Evolutionary conservation across 768 basidiomycete species (phyloP).

Genomic region (Infundibulicybe gibba): DNA sequence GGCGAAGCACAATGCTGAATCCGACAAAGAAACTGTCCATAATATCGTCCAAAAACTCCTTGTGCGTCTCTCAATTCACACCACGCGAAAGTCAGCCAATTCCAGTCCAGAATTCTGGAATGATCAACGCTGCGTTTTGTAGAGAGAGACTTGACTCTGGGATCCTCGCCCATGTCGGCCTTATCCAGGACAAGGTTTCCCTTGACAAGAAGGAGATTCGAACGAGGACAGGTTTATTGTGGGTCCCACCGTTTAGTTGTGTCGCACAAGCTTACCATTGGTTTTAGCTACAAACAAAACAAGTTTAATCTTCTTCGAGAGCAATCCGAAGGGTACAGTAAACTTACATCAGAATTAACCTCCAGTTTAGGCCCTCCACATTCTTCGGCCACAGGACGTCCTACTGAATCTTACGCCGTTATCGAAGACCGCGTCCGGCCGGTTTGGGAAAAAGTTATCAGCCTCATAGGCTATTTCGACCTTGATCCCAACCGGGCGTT

Average conservation of each 20-base stretch:
- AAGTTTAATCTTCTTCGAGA: constrained; percentile 98
- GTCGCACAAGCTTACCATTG: too few species aligned
- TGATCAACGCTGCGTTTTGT: constrained; percentile 59
- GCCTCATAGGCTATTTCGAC: constrained; percentile 94
- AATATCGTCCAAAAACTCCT: constrained; percentile 57
- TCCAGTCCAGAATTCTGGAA: constrained; percentile 44
- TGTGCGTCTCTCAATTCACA: constrained; percentile 33
- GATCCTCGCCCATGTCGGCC: constrained; percentile 57
- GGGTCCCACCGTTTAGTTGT: constrained; percentile 24
- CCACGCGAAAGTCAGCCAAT: constrained; percentile 1
- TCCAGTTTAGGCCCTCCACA: constrained; percentile 76
- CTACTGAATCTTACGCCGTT: constrained; percentile 51
- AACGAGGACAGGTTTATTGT: constrained; percentile 80
- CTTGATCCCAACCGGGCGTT: constrained; percentile 92
- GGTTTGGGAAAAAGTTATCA: constrained; percentile 82
- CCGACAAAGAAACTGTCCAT: constrained; percentile 60
- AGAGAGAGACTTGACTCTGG: constrained; percentile 72
- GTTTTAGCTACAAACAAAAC: constrained; percentile 89
- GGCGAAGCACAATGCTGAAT: constrained; percentile 51
- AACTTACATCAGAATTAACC: constrained; percentile 81
- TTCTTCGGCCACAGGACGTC: constrained; percentile 59
- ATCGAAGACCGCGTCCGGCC: constrained; percentile 64
- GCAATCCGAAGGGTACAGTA: constrained; percentile 96
- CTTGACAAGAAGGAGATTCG: constrained; percentile 81
- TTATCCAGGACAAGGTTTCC: constrained; percentile 62